Evolutionary conservation across 805 yeast genomes (phyloP), one percentile per base, ranked within the genome.

Genomic region (Candida taoyuanica): DNA sequence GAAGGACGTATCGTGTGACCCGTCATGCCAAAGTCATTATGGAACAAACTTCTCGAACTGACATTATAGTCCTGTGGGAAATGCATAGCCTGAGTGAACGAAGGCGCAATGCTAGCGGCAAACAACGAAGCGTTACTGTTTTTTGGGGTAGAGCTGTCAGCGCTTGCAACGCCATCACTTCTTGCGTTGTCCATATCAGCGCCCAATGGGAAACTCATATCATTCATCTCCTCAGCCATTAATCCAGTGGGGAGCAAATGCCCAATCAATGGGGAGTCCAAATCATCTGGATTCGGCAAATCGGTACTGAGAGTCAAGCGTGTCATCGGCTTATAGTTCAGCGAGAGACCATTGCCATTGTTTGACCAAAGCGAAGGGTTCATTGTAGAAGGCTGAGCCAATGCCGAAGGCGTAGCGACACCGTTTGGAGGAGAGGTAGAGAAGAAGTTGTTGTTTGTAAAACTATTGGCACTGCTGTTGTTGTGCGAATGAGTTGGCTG

Each of bases 231-330:
- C 11, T 55, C 59, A 16, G 45, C 48, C 17, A 55, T 55, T 31
- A 66, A 39, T 35, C 62, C 50, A 3, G 68, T 52, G 3, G 71
- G 71, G 14, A 65, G 42, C 9, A 63, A 52, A 38, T 55, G 53
- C 36, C 62, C 59, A 24, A 63, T 58, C 15, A 63, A 50, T 7
- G 64, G 67, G 17, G 55, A 44, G 4, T 60, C 64, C 27, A 55
- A 31, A 7, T 58, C 58, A 5, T 51, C 60, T 11, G 49, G 60
- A 5, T 43, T 18, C 8, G 20, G n/a, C n/a, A 37, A 25, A 28
- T 35, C 37, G 4, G 53, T 49, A 21, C 35, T 40, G 13, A 49
- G 9, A 1, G 40, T n/a, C 12, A 49, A 31, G 6, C 30, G 29
- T 17, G 31, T 44, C 9, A 26, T 20, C 12, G 38, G 36, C 11